These are phyloP conservation scores for Erodium maritimum DNA, from an alignment of 345 rosid genomes.

Conservation along the genomic window DNA sequence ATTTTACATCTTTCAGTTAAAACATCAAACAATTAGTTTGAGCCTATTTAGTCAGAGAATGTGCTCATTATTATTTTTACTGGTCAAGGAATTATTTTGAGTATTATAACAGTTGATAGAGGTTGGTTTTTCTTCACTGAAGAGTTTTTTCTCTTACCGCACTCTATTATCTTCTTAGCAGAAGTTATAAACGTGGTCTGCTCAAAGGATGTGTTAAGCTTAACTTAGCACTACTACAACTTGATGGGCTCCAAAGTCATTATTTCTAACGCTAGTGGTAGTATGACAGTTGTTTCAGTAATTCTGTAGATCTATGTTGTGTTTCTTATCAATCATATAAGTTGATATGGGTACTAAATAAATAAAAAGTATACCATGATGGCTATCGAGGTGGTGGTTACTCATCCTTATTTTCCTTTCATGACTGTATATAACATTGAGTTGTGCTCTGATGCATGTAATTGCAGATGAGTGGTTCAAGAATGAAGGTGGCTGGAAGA, in stretches of 20 bases:
- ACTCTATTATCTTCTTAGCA: not conserved
- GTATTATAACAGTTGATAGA: too few species aligned
- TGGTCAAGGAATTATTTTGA: too few species aligned
- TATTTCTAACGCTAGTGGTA: too few species aligned
- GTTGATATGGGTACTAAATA: too few species aligned
- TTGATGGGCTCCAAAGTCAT: not conserved
- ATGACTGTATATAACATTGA: not conserved
- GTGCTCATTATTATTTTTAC: too few species aligned
- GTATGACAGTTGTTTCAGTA: too few species aligned
- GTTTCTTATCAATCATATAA: too few species aligned
- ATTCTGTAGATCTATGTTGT: too few species aligned
- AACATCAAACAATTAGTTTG: not conserved
- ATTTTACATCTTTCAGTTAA: not conserved
- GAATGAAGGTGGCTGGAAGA: constrained; percentile 96
- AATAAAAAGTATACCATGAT: too few species aligned
- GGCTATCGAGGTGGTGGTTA: not conserved
- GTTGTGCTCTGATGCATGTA: constrained; percentile 2
- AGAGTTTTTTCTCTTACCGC: not conserved
- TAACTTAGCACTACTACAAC: not conserved
- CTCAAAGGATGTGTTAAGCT: not conserved
- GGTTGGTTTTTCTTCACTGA: too few species aligned
- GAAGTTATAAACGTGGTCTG: not conserved
- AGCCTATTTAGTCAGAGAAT: too few species aligned
- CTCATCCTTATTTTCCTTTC: constrained; percentile 7
- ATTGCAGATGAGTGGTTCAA: constrained; percentile 84